Base-by-base conservation (phyloP, 495 filamentous ascomycete species). In the Pseudomonodictys pantanalensis region DNA sequence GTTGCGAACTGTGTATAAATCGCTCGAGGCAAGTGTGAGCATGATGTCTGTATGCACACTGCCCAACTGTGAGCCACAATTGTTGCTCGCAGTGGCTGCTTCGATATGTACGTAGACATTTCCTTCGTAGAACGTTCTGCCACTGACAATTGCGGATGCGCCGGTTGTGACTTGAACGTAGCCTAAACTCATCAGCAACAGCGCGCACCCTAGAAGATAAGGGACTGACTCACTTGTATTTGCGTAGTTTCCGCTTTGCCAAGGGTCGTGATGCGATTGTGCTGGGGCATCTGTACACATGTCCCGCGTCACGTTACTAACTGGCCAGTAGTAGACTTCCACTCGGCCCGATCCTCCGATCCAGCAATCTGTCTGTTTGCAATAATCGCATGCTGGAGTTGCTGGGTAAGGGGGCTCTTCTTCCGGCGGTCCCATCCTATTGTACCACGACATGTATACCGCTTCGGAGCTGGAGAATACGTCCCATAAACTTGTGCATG, bases 21-120 rank as follows among this genome's bases (percentile, higher is more conserved):
- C 25, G 48, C 20, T 32, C 48, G 48, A 35, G 26, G 48, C 48
- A 24, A 51, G 15, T 9, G 48, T 51, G n/a, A 51, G 26, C 11
- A 51, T 24, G 17, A 51, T 30, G 48, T 51, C 23, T 22, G 48
- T 32, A 33, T 51, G 17, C 4, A 35, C 28, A 15, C 22, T 29
- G 15, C 48, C 48, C 10, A 30, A n/a, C 10, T 17, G 12, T 7
- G 48, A 51, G 5, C n/a, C 11, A 28, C 48, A 51, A 25, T 30
- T 32, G 28, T 51, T 22, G 6, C 17, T 51, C 3, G 26, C 48
- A 35, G 25, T 35, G 15, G 24, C 48, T 6, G 12, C 9, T 15
- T 24, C 25, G 29, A 51, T 51, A 17, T 9, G 35, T 11, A 51
- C 25, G 28, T 51, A 51, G 18, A 51, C 48, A 23, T 51, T 51